These are phyloP conservation scores for Amphichorda felina DNA, from an alignment of 2,329 filamentous ascomycete species.

Conservation along the genomic window DNA sequence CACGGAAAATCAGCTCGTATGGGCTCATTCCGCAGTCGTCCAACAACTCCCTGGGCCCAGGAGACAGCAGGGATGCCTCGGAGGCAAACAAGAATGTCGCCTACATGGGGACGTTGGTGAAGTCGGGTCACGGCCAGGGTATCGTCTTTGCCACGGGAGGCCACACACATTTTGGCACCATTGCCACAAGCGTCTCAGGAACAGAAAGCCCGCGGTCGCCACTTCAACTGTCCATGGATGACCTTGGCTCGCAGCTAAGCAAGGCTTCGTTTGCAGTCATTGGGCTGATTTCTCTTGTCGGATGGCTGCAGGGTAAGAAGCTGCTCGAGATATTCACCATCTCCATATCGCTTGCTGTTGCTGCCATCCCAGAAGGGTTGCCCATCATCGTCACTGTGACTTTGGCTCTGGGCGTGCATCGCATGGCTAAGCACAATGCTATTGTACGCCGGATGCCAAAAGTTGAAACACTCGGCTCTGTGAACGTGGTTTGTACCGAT, in stretches of 20 bases:
- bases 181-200: slow-evolving; percentile 84
- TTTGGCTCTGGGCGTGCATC: slow-evolving; percentile 82
- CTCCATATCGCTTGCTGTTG: slow-evolving; percentile 90
- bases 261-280: slow-evolving; percentile 96
- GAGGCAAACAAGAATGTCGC: slow-evolving; percentile 83
- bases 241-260: slow-evolving; percentile 89
- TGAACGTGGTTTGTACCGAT: slow-evolving; percentile 98
- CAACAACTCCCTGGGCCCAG: slow-evolving; percentile 18
- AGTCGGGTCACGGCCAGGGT: slow-evolving; percentile 88
- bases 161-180: slow-evolving; percentile 90
- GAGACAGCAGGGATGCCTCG: slow-evolving; percentile 36
- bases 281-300: slow-evolving; percentile 81
- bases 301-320: slow-evolving; percentile 79
- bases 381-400: slow-evolving; percentile 98
- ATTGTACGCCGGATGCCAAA: slow-evolving; percentile 94
- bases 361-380: slow-evolving; percentile 88
- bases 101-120: slow-evolving; percentile 95
- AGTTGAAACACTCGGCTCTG: slow-evolving; percentile 94
- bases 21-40: slow-evolving; percentile 22
- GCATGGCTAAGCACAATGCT: slow-evolving; percentile 90
- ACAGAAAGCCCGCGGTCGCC: slow-evolving; percentile 94
- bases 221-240: slow-evolving; percentile 91
- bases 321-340: slow-evolving; percentile 95
- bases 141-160: slow-evolving; percentile 95
- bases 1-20: slow-evolving; percentile 14